A percentile compares a stretch with the other conserved stretches of the same genome.
phyloP scores from a whole-genome alignment of 805 yeast genomes.

The Kodamaea laetipori region DNA sequence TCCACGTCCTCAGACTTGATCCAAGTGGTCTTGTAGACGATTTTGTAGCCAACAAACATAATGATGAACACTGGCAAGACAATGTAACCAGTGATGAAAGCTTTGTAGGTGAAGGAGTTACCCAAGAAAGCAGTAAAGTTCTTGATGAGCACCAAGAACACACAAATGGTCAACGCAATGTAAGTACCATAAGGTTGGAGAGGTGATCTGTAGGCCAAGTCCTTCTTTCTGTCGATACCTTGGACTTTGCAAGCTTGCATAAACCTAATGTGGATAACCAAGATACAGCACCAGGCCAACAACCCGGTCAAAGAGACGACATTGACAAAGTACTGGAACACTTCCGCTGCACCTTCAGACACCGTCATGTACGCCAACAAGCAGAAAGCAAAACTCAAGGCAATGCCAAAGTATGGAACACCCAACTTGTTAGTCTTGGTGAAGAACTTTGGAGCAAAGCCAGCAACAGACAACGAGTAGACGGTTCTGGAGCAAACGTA shows the following conservation, averaged over 20 bases:
- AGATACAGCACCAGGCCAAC: slow-evolving; percentile 72
- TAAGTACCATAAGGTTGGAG: slow-evolving; percentile 70
- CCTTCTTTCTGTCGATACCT: slow-evolving; percentile 54
- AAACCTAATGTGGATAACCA: slow-evolving; percentile 67
- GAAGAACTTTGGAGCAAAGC: slow-evolving; percentile 71
- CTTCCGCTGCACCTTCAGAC: slow-evolving; percentile 53
- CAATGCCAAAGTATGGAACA: slow-evolving; percentile 65
- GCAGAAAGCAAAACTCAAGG: slow-evolving; percentile 54
- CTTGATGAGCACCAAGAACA: slow-evolving; percentile 60
- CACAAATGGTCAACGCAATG: slow-evolving; percentile 55
- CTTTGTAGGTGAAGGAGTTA: slow-evolving; percentile 55
- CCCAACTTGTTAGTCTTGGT: slow-evolving; percentile 65
- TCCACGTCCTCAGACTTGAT: slow-evolving; percentile 61
- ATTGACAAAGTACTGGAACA: slow-evolving; percentile 71
- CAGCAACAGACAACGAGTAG: slow-evolving; percentile 70
- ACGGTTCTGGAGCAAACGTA: slow-evolving; percentile 76
- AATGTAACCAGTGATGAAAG: slow-evolving; percentile 77
- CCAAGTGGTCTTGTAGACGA: slow-evolving; percentile 50
- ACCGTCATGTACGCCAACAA: slow-evolving; percentile 72
- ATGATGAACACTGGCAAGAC: slow-evolving; percentile 67
- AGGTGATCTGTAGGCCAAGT: slow-evolving; percentile 63
- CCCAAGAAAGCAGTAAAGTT: slow-evolving; percentile 74
- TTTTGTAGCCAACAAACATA: slow-evolving; percentile 61
- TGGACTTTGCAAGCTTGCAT: slow-evolving; percentile 66
- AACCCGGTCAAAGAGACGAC: slow-evolving; percentile 77